Evolutionary conservation across 73 alveolate species (phyloP), one percentile per base, ranked within the genome.

Genomic region (Vitrella brassicaformis): DNA sequence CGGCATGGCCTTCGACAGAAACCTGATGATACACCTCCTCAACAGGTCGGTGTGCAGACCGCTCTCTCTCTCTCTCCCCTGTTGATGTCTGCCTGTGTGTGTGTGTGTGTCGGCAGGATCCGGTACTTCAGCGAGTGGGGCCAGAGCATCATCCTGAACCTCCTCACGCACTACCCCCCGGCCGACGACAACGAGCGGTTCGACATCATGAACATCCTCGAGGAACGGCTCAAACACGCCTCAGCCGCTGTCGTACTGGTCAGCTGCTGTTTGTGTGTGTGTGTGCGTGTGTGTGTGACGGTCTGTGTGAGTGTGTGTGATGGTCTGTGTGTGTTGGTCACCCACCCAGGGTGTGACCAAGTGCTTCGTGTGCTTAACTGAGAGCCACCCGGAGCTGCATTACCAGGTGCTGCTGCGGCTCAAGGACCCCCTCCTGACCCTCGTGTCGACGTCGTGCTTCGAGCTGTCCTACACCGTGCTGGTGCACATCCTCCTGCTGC

Each of bases 61-160:
- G n/a, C n/a, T n/a, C n/a, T n/a, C n/a, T n/a, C n/a, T n/a, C n/a
- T n/a, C n/a, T n/a, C n/a, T n/a, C n/a, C n/a, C n/a, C n/a, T n/a
- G n/a, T n/a, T n/a, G n/a, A n/a, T n/a, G n/a, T n/a, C n/a, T n/a
- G n/a, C n/a, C n/a, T n/a, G n/a, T n/a, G n/a, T n/a, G n/a, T n/a
- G n/a, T n/a, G n/a, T n/a, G n/a, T n/a, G n/a, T n/a, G n/a, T n/a
- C n/a, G 66, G 66, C 47, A 84, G 94, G 72, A 91, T 93, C 86
- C 91, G 88, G 83, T 95, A 93, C 73, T 89, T 93, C 85, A 89
- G 91, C 70, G 98, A 93, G 85, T 93, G 98, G 98, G 98, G 98
- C 27, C 97, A 93, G 80, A 85, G 95, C 70, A 88, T 89, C 31
- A 92, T 93, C 68, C 86, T 93, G 31, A 90, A 90, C 80, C 86